Percentiles rank a stretch among this genome's conserved stretches.
phyloP scores from a whole-genome alignment of 139 green algal species.

The Chlamydomonas incerta region DNA sequence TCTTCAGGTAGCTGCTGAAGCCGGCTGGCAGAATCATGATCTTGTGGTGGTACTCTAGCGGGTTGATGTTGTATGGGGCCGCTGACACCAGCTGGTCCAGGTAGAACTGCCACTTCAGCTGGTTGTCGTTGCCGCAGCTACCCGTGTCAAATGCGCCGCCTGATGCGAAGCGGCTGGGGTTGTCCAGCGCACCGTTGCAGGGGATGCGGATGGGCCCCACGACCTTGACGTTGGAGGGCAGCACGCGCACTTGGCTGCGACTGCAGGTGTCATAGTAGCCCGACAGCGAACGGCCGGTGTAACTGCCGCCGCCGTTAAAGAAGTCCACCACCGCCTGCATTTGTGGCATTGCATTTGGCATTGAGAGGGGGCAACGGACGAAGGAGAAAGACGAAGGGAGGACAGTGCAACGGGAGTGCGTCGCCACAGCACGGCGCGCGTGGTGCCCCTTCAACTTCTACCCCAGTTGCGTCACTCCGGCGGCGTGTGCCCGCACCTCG shows the following conservation, averaged over 20 bases:
- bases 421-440: no score
- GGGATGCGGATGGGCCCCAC: not conserved
- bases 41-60: not conserved
- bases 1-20: not conserved
- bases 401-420: no score
- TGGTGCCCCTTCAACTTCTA: no score
- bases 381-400: no score
- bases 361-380: no score
- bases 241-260: not conserved
- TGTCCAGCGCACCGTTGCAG: not conserved
- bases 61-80: not conserved
- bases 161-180: not conserved
- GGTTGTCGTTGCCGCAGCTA: slow-evolving; percentile 24
- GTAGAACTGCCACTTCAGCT: slow-evolving; percentile 33
- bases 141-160: not conserved
- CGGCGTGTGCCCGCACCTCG: not conserved
- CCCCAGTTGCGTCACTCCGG: no score
- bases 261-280: slow-evolving; percentile 3
- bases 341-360: not conserved
- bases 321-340: not conserved
- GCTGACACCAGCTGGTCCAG: not conserved
- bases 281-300: not conserved
- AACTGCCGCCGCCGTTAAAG: not conserved
- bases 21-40: slow-evolving; percentile 11
- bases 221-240: not conserved